These are phyloP conservation scores for Ogataea hybrid DNA, from an alignment of 1,139 yeast genomes.

Conservation along the genomic window DNA sequence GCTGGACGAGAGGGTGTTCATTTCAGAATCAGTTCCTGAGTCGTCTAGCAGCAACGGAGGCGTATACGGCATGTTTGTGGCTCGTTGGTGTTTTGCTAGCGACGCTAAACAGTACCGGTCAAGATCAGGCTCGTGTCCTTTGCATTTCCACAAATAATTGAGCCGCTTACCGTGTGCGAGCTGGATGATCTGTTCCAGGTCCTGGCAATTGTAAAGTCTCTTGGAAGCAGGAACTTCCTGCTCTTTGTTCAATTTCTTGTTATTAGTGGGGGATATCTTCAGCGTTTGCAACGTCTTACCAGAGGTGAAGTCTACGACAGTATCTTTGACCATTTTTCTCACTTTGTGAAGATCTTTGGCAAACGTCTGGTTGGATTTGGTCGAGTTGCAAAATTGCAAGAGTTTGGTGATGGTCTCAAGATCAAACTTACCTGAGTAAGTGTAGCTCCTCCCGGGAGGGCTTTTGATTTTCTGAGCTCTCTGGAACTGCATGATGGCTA, in stretches of 20 bases:
- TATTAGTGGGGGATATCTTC: slow-evolving; percentile 24
- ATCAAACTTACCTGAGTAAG: slow-evolving; percentile 24
- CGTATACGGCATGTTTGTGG: neutral
- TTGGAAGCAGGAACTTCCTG: slow-evolving; percentile 15
- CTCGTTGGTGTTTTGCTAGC: neutral
- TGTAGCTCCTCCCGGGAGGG: neutral
- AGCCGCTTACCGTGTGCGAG: slow-evolving; percentile 30
- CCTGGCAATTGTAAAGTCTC: slow-evolving; percentile 26
- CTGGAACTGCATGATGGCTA: slow-evolving; percentile 66
- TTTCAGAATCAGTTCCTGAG: slow-evolving; percentile 9
- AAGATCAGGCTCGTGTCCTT: slow-evolving; percentile 28
- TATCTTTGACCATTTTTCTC: slow-evolving; percentile 33
- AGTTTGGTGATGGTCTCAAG: slow-evolving; percentile 25
- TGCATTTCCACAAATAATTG: slow-evolving; percentile 28
- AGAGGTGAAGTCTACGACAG: slow-evolving; percentile 34
- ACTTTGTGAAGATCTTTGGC: slow-evolving; percentile 33
- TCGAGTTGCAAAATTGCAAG: slow-evolving; percentile 23
- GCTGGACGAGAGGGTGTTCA: slow-evolving; percentile 1
- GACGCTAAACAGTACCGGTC: slow-evolving; percentile 21
- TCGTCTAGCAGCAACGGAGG: neutral
- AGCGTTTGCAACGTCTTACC: slow-evolving; percentile 31
- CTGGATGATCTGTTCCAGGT: slow-evolving; percentile 27
- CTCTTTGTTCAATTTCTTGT: slow-evolving; percentile 16
- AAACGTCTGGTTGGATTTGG: slow-evolving; percentile 29
- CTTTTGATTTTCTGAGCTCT: slow-evolving; percentile 41